phyloP scores from a whole-genome alignment of 805 yeast species.

The Ogataea glucozyma region DNA sequence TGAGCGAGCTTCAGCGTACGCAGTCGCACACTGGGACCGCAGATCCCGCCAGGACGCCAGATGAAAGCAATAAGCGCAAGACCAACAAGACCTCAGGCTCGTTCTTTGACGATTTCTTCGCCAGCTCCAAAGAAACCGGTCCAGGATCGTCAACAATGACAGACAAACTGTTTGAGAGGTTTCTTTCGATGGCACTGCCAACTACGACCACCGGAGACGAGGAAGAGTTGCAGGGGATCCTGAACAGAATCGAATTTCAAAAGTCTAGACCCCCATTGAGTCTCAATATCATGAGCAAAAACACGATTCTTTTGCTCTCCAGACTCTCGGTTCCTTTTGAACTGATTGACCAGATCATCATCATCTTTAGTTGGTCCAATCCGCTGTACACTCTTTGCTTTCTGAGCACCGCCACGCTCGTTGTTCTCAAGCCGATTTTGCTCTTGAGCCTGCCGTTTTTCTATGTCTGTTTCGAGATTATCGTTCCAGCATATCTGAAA shows the following conservation, averaged over 20 bases:
- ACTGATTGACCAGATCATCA: conserved; percentile 55
- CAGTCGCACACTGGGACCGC: neutral
- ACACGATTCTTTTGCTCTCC: conserved; percentile 62
- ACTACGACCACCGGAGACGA: conserved; percentile 50
- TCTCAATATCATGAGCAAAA: conserved; percentile 67
- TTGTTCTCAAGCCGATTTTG: conserved; percentile 62
- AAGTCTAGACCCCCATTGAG: conserved; percentile 67
- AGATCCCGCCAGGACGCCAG: neutral
- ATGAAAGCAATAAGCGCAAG: conserved; percentile 2
- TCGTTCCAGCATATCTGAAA: conserved; percentile 66
- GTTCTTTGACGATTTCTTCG: conserved; percentile 26
- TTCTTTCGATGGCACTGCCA: conserved; percentile 73
- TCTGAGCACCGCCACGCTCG: conserved; percentile 34
- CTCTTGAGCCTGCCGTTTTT: conserved; percentile 56
- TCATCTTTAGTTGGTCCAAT: conserved; percentile 62
- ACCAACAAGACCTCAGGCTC: conserved; percentile 14
- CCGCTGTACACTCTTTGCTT: conserved; percentile 63
- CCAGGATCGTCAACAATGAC: conserved; percentile 39
- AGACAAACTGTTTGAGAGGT: conserved; percentile 71
- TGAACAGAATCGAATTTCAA: conserved; percentile 59
- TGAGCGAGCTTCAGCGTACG: conserved; percentile 12
- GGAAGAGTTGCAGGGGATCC: conserved; percentile 38
- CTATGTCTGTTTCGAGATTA: conserved; percentile 50
- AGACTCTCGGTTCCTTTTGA: conserved; percentile 64
- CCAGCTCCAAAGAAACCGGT: conserved; percentile 14